Base-by-base conservation (phyloP, 108 stramenopile species). In the Skeletonema costatum region DNA sequence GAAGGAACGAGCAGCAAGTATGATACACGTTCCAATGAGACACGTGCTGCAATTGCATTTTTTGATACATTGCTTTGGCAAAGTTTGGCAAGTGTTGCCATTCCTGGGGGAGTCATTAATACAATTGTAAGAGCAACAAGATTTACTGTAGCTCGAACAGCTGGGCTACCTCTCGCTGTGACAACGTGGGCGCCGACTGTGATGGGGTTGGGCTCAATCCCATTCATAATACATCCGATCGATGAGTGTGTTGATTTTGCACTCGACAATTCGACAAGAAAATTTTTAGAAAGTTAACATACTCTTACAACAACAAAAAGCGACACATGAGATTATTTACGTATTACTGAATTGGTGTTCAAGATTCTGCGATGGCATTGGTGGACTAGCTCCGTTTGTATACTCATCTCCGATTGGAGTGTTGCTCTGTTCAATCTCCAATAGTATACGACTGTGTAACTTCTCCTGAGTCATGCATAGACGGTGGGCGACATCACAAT, bases 61-160 rank as follows among this genome's bases (percentile, higher is more conserved):
- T 74, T 84, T 8, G 91, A 94, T 80, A 87, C 87, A 0, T 51
- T 94, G 51, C 56, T 92, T 13, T 92, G 87, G 17, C 39, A 21
- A 61, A 78, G 78, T 56, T 63, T 94, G 21, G 93, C 93, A 46
- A 85, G 83, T 59, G 93, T 95, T 9, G 76, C 69, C 17, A 83
- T 95, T 69, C 94, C 94, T 21, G 92, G 94, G 11, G 84, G 78
- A 14, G 85, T 88, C 5, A 95, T 95, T 61, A 92, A 95, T 58
- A 56, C 81, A 29, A 88, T 95, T 70, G 94, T 95, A 8, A 78
- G 84, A 60, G 77, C 88, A 30, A 84, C 89, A 32, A 72, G 90
- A 38, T 83, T 89, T 77, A 87, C 79, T 16, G 86, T 92, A 6
- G 65, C 71, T 10, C 70, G 85, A 68, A 69, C 85, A 42, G 81